Evolutionary conservation across 2,329 filamentous ascomycete species (phyloP), one percentile per base, ranked within the genome.

Genomic region (Colletotrichum liriopes): DNA sequence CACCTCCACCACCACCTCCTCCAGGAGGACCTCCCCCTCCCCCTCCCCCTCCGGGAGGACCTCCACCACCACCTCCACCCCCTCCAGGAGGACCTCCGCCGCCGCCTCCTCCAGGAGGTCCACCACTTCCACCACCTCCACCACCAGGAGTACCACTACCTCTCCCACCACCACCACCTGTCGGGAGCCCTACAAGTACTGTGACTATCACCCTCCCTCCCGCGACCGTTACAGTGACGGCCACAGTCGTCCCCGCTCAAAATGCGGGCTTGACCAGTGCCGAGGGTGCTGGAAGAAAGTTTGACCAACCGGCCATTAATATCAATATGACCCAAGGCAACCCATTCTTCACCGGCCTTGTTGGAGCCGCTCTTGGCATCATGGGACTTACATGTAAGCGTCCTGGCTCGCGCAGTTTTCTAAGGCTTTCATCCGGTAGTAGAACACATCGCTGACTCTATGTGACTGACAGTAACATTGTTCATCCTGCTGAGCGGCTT

Each of bases 161-260:
- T 9, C 35, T 11, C 6, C 45, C 45, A 26, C 47, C 47, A 29
- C 18, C 18, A 4, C 20, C 52, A 3, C 20, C 52, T 3, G 11
- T 20, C 7, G 92, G 80, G 11, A 56, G 5, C 12, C 35, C 35
- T 18, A 18, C 20, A 18, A 56, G 32, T 11, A 56, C 54, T 7
- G 35, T 56, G 18, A 37, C 20, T 2, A 26, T 56, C 2, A 56
- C 54, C 12, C 54, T 56, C 12, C 20, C 54, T 37, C 54, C 54
- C 12, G 54, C 20, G 7, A 56, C 54, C 7, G 54, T 56, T 18
- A 56, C 54, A 5, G 54, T 56, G 35, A 26, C 35, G 16, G 54
- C 54, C n/a, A 56, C 54, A 39, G 11, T 56, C 3, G 2, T 56
- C 11, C 54, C 54, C 5, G 35, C 32, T 26, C 35, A 14, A 7